Evolutionary conservation across 768 basidiomycete species (phyloP).

Genomic region (Holtermannia corniformis): DNA sequence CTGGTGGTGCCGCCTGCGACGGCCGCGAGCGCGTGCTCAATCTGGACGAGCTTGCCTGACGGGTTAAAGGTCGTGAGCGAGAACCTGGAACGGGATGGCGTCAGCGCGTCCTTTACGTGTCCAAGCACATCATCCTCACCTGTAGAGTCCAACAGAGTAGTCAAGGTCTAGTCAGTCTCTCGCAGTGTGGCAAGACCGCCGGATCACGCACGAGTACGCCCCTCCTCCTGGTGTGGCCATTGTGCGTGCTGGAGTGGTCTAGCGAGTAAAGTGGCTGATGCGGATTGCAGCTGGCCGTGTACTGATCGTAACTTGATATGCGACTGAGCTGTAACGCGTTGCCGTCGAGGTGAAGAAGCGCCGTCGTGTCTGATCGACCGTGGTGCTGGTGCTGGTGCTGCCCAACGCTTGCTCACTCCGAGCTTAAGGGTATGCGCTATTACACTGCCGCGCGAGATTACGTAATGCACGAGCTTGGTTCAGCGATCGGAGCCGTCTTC

Average conservation of each 20-base stretch:
- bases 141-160: too few relatives aligned
- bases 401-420: too few relatives aligned
- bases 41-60: slow-evolving; percentile 95
- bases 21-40: slow-evolving; percentile 97
- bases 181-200: slow-evolving; percentile 5
- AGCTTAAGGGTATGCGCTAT: too few relatives aligned
- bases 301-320: too few relatives aligned
- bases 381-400: too few relatives aligned
- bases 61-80: slow-evolving; percentile 99
- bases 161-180: slow-evolving; percentile 54
- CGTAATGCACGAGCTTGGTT: too few relatives aligned
- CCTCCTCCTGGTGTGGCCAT: slow-evolving; percentile 42
- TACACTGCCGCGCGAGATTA: too few relatives aligned
- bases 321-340: too few relatives aligned
- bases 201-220: slow-evolving; percentile 35
- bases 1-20: slow-evolving; percentile 92
- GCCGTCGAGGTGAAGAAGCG: too few relatives aligned
- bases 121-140: slow-evolving; percentile 42
- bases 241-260: not conserved
- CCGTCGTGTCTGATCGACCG: too few relatives aligned
- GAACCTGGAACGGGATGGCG: slow-evolving; percentile 59
- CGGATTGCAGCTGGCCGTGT: too few relatives aligned
- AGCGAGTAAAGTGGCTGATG: not conserved
- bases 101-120: not conserved
- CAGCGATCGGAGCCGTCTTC: too few relatives aligned